phyloP scores from a whole-genome alignment of 2,329 filamentous ascomycete genomes.

The Hypoxylon sp. region DNA sequence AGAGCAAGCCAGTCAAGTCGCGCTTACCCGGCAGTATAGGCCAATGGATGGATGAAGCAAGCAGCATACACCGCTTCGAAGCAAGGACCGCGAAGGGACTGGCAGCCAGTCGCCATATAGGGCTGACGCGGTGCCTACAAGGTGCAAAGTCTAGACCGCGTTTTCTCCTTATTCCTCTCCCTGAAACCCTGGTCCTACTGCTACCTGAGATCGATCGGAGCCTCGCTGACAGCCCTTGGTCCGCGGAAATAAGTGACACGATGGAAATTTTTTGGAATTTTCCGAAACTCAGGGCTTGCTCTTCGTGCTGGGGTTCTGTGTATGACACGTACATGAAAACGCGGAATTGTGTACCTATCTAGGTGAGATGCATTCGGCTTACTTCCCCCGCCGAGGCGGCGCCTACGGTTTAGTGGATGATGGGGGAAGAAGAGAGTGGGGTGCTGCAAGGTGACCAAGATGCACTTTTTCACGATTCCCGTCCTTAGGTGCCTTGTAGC shows the following conservation, averaged over 20 bases:
- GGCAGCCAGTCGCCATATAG: background rate
- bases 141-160: background rate
- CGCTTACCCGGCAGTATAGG: background rate
- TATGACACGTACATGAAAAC: background rate
- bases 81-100: background rate
- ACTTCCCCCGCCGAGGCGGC: background rate
- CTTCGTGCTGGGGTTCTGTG: background rate
- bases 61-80: background rate
- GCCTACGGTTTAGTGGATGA: background rate
- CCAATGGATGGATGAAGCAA: background rate
- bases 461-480: background rate
- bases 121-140: background rate
- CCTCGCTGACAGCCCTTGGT: background rate
- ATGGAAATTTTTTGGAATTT: background rate
- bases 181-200: background rate
- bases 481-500: background rate
- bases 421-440: background rate
- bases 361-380: background rate
- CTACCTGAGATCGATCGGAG: background rate
- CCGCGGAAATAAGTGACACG: too few species aligned
- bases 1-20: background rate
- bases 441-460: background rate
- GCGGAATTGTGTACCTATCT: background rate
- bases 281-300: background rate
- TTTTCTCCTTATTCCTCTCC: background rate